Evolutionary conservation across 2,329 filamentous ascomycete species (phyloP).

Genomic region (Calonectria pteridis): DNA sequence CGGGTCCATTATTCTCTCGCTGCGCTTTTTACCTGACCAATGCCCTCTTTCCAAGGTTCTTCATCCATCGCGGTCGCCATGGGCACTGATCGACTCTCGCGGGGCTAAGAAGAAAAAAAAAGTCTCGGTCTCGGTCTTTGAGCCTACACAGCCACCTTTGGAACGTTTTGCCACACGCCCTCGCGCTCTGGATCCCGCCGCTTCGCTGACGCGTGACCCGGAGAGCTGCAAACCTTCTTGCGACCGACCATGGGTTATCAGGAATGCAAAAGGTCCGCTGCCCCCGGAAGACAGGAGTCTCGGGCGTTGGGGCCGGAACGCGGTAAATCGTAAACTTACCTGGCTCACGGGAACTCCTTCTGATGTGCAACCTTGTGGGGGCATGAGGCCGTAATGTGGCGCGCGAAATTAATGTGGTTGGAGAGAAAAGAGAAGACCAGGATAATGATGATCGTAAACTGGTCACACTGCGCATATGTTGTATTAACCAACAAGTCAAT

Average conservation of each 20-base stretch:
- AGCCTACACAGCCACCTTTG: not conserved
- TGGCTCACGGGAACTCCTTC: not conserved
- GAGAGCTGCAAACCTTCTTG: not conserved
- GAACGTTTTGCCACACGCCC: not conserved
- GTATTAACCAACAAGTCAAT: not conserved
- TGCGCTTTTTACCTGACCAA: not conserved
- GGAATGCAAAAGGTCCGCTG: not conserved
- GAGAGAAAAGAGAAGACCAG: not conserved
- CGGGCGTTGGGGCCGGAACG: not conserved
- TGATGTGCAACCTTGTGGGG: not conserved
- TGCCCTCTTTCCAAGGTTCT: not conserved
- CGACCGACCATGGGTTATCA: not conserved
- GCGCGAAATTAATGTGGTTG: not conserved
- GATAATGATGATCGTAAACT: not conserved
- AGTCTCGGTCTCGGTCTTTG: not conserved
- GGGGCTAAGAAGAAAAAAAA: not conserved
- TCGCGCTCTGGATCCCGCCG: not conserved
- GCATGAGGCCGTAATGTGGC: not conserved
- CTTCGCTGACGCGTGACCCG: not conserved
- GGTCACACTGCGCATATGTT: not conserved
- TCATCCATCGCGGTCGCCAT: not conserved
- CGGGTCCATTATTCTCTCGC: not conserved
- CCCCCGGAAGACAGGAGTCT: not conserved
- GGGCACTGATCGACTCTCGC: not conserved
- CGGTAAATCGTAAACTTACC: slow-evolving; percentile 1